Percentiles rank a stretch among this genome's conserved stretches.
phyloP scores from a whole-genome alignment of 768 basidiomycete genomes.

The Scleroderma citrinum region DNA sequence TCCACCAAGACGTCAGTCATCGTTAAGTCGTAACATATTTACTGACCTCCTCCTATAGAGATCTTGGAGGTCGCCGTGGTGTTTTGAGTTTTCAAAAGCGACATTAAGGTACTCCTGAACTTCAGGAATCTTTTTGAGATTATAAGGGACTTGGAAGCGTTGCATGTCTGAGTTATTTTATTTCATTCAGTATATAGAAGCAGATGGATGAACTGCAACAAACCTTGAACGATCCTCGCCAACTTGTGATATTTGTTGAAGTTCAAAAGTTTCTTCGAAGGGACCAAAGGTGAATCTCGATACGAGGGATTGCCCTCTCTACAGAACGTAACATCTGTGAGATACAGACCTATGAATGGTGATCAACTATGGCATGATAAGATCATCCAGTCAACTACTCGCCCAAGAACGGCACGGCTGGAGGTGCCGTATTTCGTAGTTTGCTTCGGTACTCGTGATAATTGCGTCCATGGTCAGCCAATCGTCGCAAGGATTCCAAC shows the following conservation, averaged over 20 bases:
- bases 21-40: neutral
- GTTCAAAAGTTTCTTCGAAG: constrained; percentile 81
- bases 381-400: constrained; percentile 17
- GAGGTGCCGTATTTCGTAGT: constrained; percentile 83
- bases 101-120: constrained; percentile 74
- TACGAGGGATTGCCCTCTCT: constrained; percentile 89
- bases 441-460: constrained; percentile 86
- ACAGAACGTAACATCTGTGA: constrained; percentile 93
- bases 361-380: constrained; percentile 5
- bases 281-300: constrained; percentile 69
- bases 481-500: constrained; percentile 71
- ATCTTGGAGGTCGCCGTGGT: constrained; percentile 79
- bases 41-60: constrained; percentile 77
- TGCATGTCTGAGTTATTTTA: constrained; percentile 62
- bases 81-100: constrained; percentile 69
- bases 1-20: constrained; percentile 5
- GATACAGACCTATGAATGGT: constrained; percentile 57
- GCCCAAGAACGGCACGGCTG: constrained; percentile 95
- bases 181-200: constrained; percentile 2
- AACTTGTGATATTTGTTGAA: constrained; percentile 96
- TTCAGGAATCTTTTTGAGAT: constrained; percentile 83
- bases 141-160: constrained; percentile 84
- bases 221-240: constrained; percentile 78
- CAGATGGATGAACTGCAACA: constrained; percentile 4
- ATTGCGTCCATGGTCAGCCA: constrained; percentile 89